Evolutionary conservation across 768 basidiomycete genomes (phyloP).

Genomic region (Agaricus subrufescens): DNA sequence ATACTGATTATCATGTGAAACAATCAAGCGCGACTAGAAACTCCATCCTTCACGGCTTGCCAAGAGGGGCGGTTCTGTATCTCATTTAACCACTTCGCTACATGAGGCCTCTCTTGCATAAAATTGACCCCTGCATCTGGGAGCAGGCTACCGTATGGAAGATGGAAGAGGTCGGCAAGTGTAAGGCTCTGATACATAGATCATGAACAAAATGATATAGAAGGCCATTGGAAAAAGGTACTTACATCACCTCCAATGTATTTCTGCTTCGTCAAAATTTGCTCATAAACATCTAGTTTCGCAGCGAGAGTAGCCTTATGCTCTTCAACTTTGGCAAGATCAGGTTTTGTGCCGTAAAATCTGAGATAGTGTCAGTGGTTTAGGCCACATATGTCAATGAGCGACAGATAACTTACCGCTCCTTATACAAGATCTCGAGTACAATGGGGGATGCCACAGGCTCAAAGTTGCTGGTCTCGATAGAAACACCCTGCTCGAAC

Average conservation of each 20-base stretch:
- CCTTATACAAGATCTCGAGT: slow-evolving; percentile 45
- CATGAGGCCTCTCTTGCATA: slow-evolving; percentile 38
- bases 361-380: neutral
- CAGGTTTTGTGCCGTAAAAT: slow-evolving; percentile 12
- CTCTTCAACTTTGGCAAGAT: slow-evolving; percentile 23
- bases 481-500: slow-evolving; percentile 40
- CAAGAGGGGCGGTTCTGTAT: slow-evolving; percentile 42
- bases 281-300: slow-evolving; percentile 49
- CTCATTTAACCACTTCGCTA: slow-evolving; percentile 29
- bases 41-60: slow-evolving; percentile 40
- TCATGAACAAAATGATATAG: neutral
- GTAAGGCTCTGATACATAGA: slow-evolving; percentile 30
- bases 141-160: slow-evolving; percentile 34
- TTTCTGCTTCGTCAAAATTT: slow-evolving; percentile 45
- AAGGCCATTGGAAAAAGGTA: neutral
- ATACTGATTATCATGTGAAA: slow-evolving; percentile 22
- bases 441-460: slow-evolving; percentile 27
- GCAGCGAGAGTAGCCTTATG: slow-evolving; percentile 23
- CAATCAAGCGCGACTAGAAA: slow-evolving; percentile 9
- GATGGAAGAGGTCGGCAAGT: slow-evolving; percentile 45
- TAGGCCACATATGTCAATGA: neutral
- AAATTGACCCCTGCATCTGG: slow-evolving; percentile 22
- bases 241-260: slow-evolving; percentile 55
- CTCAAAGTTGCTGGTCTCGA: slow-evolving; percentile 50
- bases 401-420: slow-evolving; percentile 24